Evolutionary conservation across 148 eudicot species (phyloP).

Genomic region (Euryodendron excelsum): DNA sequence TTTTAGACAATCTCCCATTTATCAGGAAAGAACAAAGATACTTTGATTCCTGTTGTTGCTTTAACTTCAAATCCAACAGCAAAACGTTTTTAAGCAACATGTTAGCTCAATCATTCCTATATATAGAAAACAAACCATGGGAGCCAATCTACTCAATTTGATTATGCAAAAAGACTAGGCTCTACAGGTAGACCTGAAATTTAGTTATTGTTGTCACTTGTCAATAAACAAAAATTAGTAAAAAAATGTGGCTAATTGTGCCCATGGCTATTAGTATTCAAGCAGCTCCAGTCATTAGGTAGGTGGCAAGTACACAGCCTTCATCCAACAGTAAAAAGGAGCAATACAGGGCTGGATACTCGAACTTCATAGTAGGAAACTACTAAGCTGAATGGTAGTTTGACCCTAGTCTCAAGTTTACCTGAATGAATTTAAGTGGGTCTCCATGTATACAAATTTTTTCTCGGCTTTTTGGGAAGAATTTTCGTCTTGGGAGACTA

Average conservation of each 20-base stretch:
- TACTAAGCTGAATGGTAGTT: not conserved
- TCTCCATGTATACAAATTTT: not conserved
- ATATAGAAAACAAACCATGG: not conserved
- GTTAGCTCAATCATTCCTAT: not conserved
- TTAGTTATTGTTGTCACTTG: not conserved
- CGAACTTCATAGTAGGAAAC: not conserved
- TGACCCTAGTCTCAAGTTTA: not conserved
- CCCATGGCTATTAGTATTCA: not conserved
- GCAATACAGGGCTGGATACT: not conserved
- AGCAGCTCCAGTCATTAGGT: not conserved
- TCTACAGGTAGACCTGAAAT: not conserved
- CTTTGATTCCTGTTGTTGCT: not conserved
- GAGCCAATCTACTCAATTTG: not conserved
- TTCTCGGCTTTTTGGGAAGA: not conserved
- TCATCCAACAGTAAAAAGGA: too few species aligned
- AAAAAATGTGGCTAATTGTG: not conserved
- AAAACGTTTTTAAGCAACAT: not conserved
- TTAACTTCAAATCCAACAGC: slow-evolving; percentile 5
- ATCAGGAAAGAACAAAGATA: not conserved
- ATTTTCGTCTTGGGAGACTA: not conserved
- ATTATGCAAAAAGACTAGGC: not conserved
- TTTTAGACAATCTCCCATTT: not conserved
- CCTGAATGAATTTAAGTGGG: not conserved
- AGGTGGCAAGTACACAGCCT: not conserved
- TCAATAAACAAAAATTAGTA: not conserved